These are phyloP conservation scores for Lactarius trivialis DNA, from an alignment of 768 basidiomycete genomes.

Conservation along the genomic window DNA sequence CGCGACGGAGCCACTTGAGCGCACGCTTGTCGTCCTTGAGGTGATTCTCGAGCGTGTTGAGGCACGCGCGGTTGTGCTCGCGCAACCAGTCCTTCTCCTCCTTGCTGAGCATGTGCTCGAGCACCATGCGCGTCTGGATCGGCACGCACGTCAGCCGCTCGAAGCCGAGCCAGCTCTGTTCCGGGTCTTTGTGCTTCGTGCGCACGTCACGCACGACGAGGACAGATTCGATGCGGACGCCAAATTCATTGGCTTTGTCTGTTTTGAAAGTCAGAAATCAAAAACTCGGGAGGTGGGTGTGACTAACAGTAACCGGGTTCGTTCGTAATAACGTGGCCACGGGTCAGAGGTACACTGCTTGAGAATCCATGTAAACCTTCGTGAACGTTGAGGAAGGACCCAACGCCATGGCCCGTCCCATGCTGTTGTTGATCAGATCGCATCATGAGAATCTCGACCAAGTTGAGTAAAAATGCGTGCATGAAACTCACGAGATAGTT, in stretches of 20 bases:
- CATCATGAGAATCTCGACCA: not conserved
- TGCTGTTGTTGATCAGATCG: slow-evolving; percentile 42
- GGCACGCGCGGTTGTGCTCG: slow-evolving; percentile 78
- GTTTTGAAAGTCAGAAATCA: not conserved
- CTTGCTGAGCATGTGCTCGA: slow-evolving; percentile 74
- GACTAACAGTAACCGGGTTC: slow-evolving; percentile 88
- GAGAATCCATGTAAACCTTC: slow-evolving; percentile 81
- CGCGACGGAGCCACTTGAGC: slow-evolving; percentile 70
- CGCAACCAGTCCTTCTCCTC: slow-evolving; percentile 84
- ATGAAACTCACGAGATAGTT: slow-evolving; percentile 59
- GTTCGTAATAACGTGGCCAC: slow-evolving; percentile 91
- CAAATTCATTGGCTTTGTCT: slow-evolving; percentile 75
- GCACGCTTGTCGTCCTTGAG: slow-evolving; percentile 77
- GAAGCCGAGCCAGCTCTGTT: slow-evolving; percentile 80
- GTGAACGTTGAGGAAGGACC: slow-evolving; percentile 79
- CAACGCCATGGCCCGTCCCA: slow-evolving; percentile 89
- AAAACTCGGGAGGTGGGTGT: not conserved
- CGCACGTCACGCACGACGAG: slow-evolving; percentile 64
- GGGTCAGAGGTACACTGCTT: slow-evolving; percentile 57
- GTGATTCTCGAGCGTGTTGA: slow-evolving; percentile 53
- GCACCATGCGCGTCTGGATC: slow-evolving; percentile 86
- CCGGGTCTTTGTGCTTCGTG: slow-evolving; percentile 68
- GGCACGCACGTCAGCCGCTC: slow-evolving; percentile 92
- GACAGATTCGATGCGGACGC: slow-evolving; percentile 89
- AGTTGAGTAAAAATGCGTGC: slow-evolving; percentile 1